Percentiles rank a stretch among this genome's conserved stretches.
Conservation (phyloP, 495 filamentous ascomycete species). For the Lindgomyces ingoldianus region DNA sequence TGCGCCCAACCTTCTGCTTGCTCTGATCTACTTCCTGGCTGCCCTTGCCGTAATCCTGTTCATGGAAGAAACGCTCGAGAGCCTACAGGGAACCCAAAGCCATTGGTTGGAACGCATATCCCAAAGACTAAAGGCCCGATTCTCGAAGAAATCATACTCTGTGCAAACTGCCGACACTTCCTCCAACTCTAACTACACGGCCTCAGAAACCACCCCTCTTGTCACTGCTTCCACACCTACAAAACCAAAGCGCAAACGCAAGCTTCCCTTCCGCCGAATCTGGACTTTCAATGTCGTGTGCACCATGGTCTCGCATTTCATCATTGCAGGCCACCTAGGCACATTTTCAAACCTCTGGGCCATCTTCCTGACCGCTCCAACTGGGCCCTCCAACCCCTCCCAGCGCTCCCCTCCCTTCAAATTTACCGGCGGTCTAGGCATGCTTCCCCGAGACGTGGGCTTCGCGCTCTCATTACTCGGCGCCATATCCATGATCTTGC, state of each 20-base stretch:
- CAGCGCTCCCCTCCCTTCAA: neutral
- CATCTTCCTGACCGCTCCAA: conserved; percentile 19
- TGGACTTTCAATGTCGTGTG: conserved; percentile 22
- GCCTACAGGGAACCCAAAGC: neutral
- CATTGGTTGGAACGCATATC: neutral
- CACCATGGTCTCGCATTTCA: conserved; percentile 25
- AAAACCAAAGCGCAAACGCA: neutral
- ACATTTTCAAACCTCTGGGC: conserved; percentile 21
- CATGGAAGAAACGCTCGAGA: conserved; percentile 16
- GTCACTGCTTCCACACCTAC: neutral
- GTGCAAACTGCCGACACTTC: neutral
- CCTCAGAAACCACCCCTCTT: neutral
- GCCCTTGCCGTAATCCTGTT: neutral
- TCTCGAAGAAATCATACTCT: neutral
- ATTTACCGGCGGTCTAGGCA: conserved; percentile 18
- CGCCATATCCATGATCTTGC: neutral
- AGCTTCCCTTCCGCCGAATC: conserved; percentile 15
- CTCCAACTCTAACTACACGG: neutral
- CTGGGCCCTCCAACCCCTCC: neutral
- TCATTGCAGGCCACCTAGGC: conserved; percentile 21
- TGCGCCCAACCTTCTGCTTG: conserved; percentile 11
- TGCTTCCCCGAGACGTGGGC: conserved; percentile 11
- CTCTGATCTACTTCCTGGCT: neutral
- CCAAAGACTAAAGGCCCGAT: neutral
- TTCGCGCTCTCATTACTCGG: conserved; percentile 7